Conservation (phyloP, 148 eudicot genomes). For the Spergularia bocconei region DNA sequence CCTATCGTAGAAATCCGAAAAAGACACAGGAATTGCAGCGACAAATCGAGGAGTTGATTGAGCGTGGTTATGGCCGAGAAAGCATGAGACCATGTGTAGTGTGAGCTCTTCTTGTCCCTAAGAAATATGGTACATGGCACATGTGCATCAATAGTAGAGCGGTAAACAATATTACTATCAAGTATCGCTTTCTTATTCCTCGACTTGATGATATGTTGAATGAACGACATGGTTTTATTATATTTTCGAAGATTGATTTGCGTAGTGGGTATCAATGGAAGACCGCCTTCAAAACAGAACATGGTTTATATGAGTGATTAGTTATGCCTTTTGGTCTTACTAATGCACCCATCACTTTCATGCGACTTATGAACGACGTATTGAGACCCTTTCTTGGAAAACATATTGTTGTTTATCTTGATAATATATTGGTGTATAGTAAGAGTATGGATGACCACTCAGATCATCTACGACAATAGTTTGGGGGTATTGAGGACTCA, state of each 20-base stretch:
- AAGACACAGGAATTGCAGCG: background rate
- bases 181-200: background rate
- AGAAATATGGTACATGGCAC: no score
- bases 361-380: no score
- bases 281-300: background rate
- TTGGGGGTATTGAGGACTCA: background rate
- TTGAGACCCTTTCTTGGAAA: no score
- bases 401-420: no score
- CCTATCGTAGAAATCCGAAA: background rate
- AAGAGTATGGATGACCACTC: background rate
- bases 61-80: no score
- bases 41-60: no score
- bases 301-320: no score
- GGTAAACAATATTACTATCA: background rate
- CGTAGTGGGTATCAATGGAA: background rate
- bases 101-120: no score
- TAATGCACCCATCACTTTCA: no score
- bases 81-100: background rate
- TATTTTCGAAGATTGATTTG: background rate
- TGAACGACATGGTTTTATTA: background rate
- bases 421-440: no score
- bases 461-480: background rate
- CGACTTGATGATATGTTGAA: background rate
- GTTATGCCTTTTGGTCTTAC: no score
- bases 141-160: no score